Evolutionary conservation across 2,329 filamentous ascomycete genomes (phyloP).

Genomic region (Xylariaceae sp.): DNA sequence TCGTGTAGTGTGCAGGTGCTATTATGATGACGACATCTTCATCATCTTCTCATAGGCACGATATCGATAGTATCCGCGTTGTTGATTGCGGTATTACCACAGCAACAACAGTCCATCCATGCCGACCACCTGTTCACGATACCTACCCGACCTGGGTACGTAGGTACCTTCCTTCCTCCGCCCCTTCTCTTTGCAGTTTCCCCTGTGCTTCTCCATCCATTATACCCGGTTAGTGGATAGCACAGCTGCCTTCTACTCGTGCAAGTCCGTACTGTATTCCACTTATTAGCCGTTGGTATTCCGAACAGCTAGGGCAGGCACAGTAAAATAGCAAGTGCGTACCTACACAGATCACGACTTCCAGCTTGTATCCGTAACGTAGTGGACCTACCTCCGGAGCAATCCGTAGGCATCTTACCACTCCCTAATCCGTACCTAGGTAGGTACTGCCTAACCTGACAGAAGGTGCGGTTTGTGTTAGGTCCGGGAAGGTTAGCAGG

Average conservation of each 20-base stretch:
- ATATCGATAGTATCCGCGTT: not conserved
- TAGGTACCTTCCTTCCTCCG: not conserved
- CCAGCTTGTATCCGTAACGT: too few relatives aligned
- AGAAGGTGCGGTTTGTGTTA: too few relatives aligned
- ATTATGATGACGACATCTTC: constrained; percentile 7
- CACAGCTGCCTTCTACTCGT: not conserved
- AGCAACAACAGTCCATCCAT: constrained; percentile 12
- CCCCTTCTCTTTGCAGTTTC: not conserved
- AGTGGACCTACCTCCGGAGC: too few relatives aligned
- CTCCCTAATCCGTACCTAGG: not conserved
- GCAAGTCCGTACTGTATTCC: too few relatives aligned
- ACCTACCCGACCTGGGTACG: not conserved
- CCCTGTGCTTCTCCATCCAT: not conserved
- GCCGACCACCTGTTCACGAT: not conserved
- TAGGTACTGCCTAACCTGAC: too few relatives aligned
- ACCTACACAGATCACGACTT: too few relatives aligned
- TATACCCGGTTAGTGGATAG: not conserved
- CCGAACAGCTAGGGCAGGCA: too few relatives aligned
- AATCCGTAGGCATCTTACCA: not conserved
- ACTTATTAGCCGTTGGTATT: too few relatives aligned
- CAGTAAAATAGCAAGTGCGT: too few relatives aligned
- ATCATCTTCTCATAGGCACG: not conserved
- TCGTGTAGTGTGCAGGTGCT: not conserved
- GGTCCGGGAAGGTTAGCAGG: too few relatives aligned
- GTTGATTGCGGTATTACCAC: not conserved